Evolutionary conservation across 2,329 filamentous ascomycete species (phyloP).

Genomic region (Neopestalotiopsis clavispora): DNA sequence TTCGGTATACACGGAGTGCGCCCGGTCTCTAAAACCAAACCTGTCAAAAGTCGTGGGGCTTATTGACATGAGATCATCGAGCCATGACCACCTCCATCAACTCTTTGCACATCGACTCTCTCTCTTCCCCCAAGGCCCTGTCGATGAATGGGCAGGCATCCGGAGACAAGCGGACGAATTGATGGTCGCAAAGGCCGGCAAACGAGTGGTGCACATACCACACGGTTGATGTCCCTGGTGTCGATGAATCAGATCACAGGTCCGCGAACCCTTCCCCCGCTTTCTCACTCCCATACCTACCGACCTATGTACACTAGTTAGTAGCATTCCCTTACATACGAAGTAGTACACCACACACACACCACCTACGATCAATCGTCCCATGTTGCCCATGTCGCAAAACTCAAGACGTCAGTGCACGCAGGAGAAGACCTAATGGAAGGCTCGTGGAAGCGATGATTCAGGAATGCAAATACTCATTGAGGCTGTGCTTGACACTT

Average conservation of each 20-base stretch:
- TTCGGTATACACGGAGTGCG: not conserved
- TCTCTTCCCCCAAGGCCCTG: not conserved
- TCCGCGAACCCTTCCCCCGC: not conserved
- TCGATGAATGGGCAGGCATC: not conserved
- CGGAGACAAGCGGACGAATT: conserved; percentile 9
- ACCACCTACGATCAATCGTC: not conserved
- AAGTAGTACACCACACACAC: not conserved
- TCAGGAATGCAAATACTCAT: conserved; percentile 9
- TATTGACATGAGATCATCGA: conserved; percentile 16
- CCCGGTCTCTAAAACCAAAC: not conserved
- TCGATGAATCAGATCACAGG: not conserved
- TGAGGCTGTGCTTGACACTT: conserved; percentile 13
- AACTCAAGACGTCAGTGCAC: conserved; percentile 9
- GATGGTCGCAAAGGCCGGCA: conserved; percentile 12
- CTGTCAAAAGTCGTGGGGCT: not conserved
- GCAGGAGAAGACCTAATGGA: conserved; percentile 4
- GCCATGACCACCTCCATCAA: not conserved
- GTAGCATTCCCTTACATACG: not conserved
- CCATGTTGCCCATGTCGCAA: not conserved
- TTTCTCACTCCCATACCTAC: not conserved
- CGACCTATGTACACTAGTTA: too few relatives aligned
- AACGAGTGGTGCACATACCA: conserved; percentile 13
- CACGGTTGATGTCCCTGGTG: not conserved
- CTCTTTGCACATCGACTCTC: not conserved
- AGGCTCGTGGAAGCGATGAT: conserved; percentile 4